A percentile compares a stretch with the other conserved stretches of the same genome.
Conservation (phyloP, 768 basidiomycete genomes). For the Amanita muscaria region DNA sequence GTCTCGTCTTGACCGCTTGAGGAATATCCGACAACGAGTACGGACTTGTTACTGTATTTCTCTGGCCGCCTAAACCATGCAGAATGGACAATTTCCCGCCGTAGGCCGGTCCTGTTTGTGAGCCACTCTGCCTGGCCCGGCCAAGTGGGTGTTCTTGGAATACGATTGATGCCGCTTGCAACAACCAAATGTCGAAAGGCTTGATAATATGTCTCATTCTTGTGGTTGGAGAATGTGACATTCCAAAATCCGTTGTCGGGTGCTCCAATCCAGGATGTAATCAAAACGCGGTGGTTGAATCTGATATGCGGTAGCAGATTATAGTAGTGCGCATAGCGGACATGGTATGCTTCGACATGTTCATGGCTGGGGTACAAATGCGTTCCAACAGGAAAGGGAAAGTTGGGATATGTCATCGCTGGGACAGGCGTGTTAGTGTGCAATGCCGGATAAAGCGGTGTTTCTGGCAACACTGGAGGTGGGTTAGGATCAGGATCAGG, state of each 20-base stretch:
- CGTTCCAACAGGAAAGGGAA: conserved; percentile 42
- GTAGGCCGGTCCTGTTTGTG: too few relatives aligned
- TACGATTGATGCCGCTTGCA: conserved; percentile 46
- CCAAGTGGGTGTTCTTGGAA: conserved; percentile 37
- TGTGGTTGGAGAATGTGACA: not conserved
- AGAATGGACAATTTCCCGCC: conserved; percentile 40
- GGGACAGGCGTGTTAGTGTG: conserved; percentile 49
- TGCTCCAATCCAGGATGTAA: conserved; percentile 1
- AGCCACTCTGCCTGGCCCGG: conserved; percentile 44
- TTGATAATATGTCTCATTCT: conserved; percentile 12
- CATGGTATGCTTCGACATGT: conserved; percentile 38
- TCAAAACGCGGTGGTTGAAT: conserved; percentile 29
- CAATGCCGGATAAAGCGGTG: conserved; percentile 45
- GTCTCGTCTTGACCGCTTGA: conserved; percentile 43
- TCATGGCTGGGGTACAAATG: conserved; percentile 43
- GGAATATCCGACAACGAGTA: conserved; percentile 38
- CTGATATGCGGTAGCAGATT: conserved; percentile 31
- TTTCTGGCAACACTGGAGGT: conserved; percentile 43
- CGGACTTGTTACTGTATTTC: conserved; percentile 30
- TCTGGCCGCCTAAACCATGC: conserved; percentile 44
- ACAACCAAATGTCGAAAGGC: conserved; percentile 46
- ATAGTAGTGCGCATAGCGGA: conserved; percentile 28
- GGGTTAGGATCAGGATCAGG: conserved; percentile 21
- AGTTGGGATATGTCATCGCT: conserved; percentile 46
- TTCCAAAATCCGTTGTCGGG: not conserved